Conservation (phyloP, 352 stramenopile genomes). For the Peronospora destructor region DNA sequence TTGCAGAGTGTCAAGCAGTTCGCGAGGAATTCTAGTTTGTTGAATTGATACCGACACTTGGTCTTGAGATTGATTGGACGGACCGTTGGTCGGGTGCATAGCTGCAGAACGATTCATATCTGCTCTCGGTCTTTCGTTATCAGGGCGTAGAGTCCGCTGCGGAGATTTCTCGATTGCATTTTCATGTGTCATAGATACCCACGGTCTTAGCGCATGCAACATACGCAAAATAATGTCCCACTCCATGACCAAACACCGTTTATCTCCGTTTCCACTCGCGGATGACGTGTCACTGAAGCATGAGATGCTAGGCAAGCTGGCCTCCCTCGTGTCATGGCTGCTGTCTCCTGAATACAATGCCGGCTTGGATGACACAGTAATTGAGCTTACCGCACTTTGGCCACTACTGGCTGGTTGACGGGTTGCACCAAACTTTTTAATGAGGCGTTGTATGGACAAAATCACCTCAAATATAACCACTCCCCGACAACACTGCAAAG, state of each 20-base stretch:
- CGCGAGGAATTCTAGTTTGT: slow-evolving; percentile 64
- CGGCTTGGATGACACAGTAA: slow-evolving; percentile 3
- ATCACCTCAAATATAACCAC: slow-evolving; percentile 86
- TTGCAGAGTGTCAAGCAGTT: slow-evolving; percentile 71
- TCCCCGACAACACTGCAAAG: slow-evolving; percentile 57
- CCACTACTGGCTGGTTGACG: slow-evolving; percentile 7
- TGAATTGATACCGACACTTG: slow-evolving; percentile 48
- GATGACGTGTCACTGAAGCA: not conserved
- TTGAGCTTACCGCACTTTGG: slow-evolving; percentile 7
- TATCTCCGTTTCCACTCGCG: slow-evolving; percentile 15
- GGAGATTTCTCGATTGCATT: slow-evolving; percentile 25
- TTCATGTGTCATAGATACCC: slow-evolving; percentile 53
- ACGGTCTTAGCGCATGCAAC: slow-evolving; percentile 54
- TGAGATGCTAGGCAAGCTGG: not conserved
- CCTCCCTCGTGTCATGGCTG: slow-evolving; percentile 5
- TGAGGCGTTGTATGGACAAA: slow-evolving; percentile 72
- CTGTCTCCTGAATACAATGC: slow-evolving; percentile 2
- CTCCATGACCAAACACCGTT: slow-evolving; percentile 51
- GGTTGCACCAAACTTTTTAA: slow-evolving; percentile 76
- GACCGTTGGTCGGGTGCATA: slow-evolving; percentile 13
- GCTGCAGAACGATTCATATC: slow-evolving; percentile 9
- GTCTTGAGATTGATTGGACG: slow-evolving; percentile 18
- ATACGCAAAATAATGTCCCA: slow-evolving; percentile 85
- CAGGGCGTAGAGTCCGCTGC: slow-evolving; percentile 3
- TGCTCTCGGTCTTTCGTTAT: slow-evolving; percentile 12